Base-by-base conservation (phyloP, 768 basidiomycete genomes). In the Clavaria fumosa region DNA sequence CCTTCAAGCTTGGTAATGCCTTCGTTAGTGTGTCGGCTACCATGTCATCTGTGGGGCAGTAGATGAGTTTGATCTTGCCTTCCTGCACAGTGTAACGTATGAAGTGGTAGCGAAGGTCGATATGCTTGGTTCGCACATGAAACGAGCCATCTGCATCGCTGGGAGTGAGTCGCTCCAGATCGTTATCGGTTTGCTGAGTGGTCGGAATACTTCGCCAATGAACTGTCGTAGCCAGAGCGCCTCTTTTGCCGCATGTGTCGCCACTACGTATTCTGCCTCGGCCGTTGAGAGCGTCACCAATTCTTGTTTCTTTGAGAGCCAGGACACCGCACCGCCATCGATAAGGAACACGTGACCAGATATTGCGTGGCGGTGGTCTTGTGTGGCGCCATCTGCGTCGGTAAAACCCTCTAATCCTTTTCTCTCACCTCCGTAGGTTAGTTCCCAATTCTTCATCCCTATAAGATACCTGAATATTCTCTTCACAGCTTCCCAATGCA, bases 401-500 rank as follows among this genome's bases (percentile, higher is more conserved):
- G 39, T 41, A 28, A 22, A 39, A 1, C 40, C 43, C 26, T 46
- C 41, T 17, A 50, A 42, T 5, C 40, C 33, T 12, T 45, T 44
- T 22, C 46, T 38, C 7, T 28, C 23, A 12, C 35, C 35, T 15
- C 45, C 49, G 28, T 48, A 48, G 3, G 41, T 42, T 10, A 55
- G 35, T 12, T 35, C 34, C 3, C 45, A 23, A 12, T 40, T 36
- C 19, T 34, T 41, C 0, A 43, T 51, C 11, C 53, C 51, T 26
- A 49, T 50, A 5, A 72, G 45, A 44, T 69, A 70, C 3, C 51
- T 48, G 33, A 61, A 50, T 18, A 65, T 43, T 23, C 52, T 52
- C 36, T 59, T 59, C 3, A 58, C 56, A 4, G 60, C 63, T 3
- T 53, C 43, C 59, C 60, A 67, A 41, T 70, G 66, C 0, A 31